phyloP scores from a whole-genome alignment of 805 yeast genomes.

The Barnettozyma siamensis region DNA sequence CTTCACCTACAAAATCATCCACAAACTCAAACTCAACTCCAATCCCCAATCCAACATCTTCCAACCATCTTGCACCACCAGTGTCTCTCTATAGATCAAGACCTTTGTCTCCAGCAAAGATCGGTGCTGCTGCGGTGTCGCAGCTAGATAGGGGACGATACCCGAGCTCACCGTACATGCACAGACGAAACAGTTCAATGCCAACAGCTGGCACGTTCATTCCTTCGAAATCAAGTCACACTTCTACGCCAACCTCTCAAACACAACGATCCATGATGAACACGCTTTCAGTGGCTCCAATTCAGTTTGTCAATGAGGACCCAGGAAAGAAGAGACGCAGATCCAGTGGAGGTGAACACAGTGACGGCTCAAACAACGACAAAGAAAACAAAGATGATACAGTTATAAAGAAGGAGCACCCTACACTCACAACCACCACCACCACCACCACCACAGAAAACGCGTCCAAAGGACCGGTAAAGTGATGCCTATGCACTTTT shows the following conservation, averaged over 20 bases:
- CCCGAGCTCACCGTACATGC: conserved; percentile 24
- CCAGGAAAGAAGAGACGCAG: conserved; percentile 25
- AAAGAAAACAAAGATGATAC: neutral
- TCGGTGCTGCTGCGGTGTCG: conserved; percentile 71
- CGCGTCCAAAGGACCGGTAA: neutral
- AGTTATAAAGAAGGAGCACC: neutral
- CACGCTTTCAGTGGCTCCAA: conserved; percentile 17
- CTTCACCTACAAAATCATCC: neutral
- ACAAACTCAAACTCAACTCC: no score
- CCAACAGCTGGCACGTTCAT: conserved; percentile 22
- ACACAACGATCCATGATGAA: conserved; percentile 23
- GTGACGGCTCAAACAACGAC: neutral
- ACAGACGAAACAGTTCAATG: conserved; percentile 35
- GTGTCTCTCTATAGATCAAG: conserved; percentile 10
- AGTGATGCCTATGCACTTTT: no score
- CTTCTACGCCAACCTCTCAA: conserved; percentile 24
- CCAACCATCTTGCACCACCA: conserved; percentile 19
- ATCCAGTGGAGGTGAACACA: conserved; percentile 13
- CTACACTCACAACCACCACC: neutral
- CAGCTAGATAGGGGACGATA: conserved; percentile 28
- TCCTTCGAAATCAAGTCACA: conserved; percentile 20
- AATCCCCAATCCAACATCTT: no score
- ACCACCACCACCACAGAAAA: neutral
- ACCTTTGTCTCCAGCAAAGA: conserved; percentile 61
- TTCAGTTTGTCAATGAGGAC: conserved; percentile 26